Percentiles rank a stretch among this genome's conserved stretches.
These are phyloP conservation scores for Colletotrichum salicis DNA, from an alignment of 2,329 filamentous ascomycete species.

Conservation along the genomic window DNA sequence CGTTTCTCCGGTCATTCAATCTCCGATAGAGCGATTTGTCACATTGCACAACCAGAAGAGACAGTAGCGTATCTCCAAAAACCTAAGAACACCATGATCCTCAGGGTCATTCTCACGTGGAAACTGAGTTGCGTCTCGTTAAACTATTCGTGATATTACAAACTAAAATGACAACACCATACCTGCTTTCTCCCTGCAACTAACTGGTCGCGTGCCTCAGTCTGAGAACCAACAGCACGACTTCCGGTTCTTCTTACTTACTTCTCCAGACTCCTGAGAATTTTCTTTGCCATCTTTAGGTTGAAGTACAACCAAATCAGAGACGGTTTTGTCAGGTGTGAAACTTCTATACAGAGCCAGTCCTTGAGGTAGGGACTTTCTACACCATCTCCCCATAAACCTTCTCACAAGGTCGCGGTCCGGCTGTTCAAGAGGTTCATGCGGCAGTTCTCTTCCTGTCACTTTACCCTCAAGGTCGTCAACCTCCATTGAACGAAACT, in stretches of 20 bases:
- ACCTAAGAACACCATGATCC: too few relatives aligned
- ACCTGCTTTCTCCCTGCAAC: background rate
- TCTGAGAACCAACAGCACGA: background rate
- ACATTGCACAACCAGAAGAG: background rate
- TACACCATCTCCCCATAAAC: too few relatives aligned
- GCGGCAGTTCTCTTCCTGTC: too few relatives aligned
- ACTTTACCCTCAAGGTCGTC: too few relatives aligned
- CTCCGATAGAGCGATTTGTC: background rate
- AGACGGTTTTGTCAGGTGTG: too few relatives aligned
- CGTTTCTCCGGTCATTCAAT: background rate
- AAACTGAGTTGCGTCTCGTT: background rate
- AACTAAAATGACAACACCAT: background rate
- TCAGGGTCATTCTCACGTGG: background rate
- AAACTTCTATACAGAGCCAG: too few relatives aligned
- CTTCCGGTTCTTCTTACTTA: background rate
- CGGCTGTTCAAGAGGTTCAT: too few relatives aligned
- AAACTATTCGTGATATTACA: background rate
- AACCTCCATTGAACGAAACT: too few relatives aligned
- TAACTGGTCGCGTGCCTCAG: background rate
- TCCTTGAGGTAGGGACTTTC: too few relatives aligned
- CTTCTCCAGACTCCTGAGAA: background rate
- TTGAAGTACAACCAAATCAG: background rate
- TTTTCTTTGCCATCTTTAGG: background rate
- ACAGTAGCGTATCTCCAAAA: too few relatives aligned
- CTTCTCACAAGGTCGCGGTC: too few relatives aligned